Evolutionary conservation across 2,329 filamentous ascomycete species (phyloP).

Genomic region (Clarireedia hainanense): DNA sequence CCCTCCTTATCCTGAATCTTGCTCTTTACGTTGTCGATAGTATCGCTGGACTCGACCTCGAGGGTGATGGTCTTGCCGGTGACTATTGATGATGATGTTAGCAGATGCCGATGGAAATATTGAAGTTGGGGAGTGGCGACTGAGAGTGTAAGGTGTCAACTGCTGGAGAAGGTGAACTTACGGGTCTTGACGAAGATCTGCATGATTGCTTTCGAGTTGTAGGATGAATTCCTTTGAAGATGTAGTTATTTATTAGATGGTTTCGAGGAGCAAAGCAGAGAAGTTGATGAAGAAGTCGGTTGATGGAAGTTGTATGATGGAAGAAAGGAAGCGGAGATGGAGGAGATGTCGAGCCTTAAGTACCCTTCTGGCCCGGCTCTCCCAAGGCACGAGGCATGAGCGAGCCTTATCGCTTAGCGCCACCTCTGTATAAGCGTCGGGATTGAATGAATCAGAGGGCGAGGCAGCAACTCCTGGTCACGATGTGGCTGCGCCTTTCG

Average conservation of each 20-base stretch:
- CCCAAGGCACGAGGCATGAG: not conserved
- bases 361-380: not conserved
- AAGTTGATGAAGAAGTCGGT: not conserved
- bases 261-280: not conserved
- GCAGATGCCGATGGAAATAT: conserved; percentile 43
- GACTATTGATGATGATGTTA: conserved; percentile 57
- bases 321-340: conserved; percentile 7
- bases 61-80: conserved; percentile 38
- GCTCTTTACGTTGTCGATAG: no score
- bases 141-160: conserved; percentile 16
- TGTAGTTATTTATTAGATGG: conserved; percentile 10
- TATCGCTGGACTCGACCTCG: no score
- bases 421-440: not conserved
- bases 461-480: not conserved
- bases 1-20: no score
- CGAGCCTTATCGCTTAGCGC: conserved; percentile 8
- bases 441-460: not conserved
- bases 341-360: conserved; percentile 18
- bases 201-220: conserved; percentile 44
- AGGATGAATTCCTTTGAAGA: conserved; percentile 7
- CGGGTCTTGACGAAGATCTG: conserved; percentile 98
- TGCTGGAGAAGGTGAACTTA: conserved; percentile 43
- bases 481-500: not conserved
- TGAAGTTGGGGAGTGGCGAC: conserved; percentile 40
- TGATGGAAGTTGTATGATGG: not conserved